Evolutionary conservation across 306 rosid genomes (phyloP).

Genomic region (Quercus bicolor): DNA sequence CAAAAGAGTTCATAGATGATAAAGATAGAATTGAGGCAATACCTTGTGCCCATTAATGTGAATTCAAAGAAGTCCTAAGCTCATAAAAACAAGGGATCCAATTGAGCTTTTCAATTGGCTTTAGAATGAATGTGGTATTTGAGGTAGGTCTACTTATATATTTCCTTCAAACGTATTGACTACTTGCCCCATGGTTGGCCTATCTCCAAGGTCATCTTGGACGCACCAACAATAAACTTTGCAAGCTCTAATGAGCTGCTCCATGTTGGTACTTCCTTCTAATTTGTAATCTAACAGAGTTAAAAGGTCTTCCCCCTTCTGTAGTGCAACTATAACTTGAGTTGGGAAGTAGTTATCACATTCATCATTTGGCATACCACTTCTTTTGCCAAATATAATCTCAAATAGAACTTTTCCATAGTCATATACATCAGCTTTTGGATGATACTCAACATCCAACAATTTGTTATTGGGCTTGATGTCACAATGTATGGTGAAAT

Average conservation of each 20-base stretch:
- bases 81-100: no score
- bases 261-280: slow-evolving; percentile 29
- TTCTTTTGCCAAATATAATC: slow-evolving; percentile 44
- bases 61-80: no score
- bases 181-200: slow-evolving; percentile 37
- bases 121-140: background rate
- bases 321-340: slow-evolving; percentile 22
- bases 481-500: slow-evolving; percentile 60
- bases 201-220: slow-evolving; percentile 22
- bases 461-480: slow-evolving; percentile 66
- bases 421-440: slow-evolving; percentile 48
- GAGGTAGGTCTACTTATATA: slow-evolving; percentile 14
- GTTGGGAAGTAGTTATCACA: slow-evolving; percentile 31
- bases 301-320: slow-evolving; percentile 21
- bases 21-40: no score
- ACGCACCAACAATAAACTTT: slow-evolving; percentile 54
- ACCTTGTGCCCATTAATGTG: no score
- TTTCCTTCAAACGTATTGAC: slow-evolving; percentile 50
- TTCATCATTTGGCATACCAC: slow-evolving; percentile 37
- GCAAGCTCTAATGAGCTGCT: slow-evolving; percentile 27
- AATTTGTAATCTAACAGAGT: slow-evolving; percentile 31
- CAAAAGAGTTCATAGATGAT: no score
- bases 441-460: slow-evolving; percentile 29
- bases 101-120: no score
- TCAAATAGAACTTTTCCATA: slow-evolving; percentile 59